Percentiles rank a stretch among this genome's conserved stretches.
Evolutionary conservation across 148 eudicot species (phyloP).

Genomic region (Rhododendron molle): DNA sequence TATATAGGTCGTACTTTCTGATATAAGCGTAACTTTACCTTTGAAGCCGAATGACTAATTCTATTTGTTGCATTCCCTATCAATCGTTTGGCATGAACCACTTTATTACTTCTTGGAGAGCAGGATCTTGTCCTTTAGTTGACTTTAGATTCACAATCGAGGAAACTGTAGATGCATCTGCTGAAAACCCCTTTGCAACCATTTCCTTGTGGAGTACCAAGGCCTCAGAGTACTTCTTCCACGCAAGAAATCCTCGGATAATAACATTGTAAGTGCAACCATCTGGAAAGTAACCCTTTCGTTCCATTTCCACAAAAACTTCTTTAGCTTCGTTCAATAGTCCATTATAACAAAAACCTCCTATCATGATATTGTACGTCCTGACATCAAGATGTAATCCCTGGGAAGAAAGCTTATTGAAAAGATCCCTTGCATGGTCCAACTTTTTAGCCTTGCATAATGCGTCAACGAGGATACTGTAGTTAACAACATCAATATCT

Average conservation of each 20-base stretch:
- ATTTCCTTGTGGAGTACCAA: not conserved
- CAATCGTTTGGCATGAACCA: not conserved
- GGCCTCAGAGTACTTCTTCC: not conserved
- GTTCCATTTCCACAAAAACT: not conserved
- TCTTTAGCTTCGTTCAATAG: not conserved
- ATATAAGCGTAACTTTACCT: not conserved
- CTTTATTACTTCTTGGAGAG: not conserved
- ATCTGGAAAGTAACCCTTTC: not conserved
- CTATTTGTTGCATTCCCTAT: not conserved
- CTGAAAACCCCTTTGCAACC: not conserved
- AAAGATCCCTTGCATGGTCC: not conserved
- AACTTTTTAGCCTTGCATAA: not conserved
- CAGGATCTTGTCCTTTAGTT: slow-evolving; percentile 1
- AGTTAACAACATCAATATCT: not conserved
- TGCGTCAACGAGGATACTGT: slow-evolving; percentile 5
- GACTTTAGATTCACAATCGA: not conserved
- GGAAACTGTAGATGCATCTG: not conserved
- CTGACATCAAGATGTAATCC: not conserved
- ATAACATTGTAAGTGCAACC: not conserved
- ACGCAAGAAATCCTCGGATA: not conserved
- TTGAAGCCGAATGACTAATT: not conserved
- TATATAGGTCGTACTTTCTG: not conserved
- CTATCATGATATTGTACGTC: not conserved
- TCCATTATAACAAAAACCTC: not conserved
- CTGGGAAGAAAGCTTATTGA: not conserved